These are phyloP conservation scores for Peniophora sp. DNA, from an alignment of 1,284 basidiomycete genomes.

Conservation along the genomic window DNA sequence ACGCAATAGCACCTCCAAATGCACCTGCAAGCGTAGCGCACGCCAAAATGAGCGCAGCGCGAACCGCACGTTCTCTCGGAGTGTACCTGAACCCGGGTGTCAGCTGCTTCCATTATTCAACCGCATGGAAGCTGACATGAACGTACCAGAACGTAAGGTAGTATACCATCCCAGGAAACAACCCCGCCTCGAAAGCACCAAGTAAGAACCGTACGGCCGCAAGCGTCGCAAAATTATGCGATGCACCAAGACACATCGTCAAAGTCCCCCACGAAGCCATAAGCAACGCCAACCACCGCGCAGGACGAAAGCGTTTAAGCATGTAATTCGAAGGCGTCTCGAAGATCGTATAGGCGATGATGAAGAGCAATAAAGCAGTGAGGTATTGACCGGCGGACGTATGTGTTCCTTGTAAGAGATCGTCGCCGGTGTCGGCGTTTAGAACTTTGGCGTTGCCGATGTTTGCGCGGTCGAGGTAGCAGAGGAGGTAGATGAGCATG, in stretches of 20 bases:
- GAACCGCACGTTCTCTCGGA: constrained; percentile 29
- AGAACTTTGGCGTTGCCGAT: constrained; percentile 31
- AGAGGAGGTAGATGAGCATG: constrained; percentile 28
- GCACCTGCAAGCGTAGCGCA: constrained; percentile 34
- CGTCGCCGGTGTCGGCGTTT: constrained; percentile 23
- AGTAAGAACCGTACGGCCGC: constrained; percentile 20
- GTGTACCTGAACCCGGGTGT: constrained; percentile 20
- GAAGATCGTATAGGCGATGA: constrained; percentile 28
- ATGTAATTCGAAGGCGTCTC: constrained; percentile 32
- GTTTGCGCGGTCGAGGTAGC: constrained; percentile 30
- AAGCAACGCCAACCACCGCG: constrained; percentile 26
- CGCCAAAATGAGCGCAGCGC: constrained; percentile 29
- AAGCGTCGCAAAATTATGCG: constrained; percentile 24
- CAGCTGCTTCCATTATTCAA: background rate
- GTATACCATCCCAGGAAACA: constrained; percentile 23
- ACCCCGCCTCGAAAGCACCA: constrained; percentile 23
- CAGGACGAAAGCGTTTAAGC: constrained; percentile 33
- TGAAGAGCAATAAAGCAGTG: constrained; percentile 30
- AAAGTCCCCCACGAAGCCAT: constrained; percentile 34
- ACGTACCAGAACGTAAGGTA: constrained; percentile 31
- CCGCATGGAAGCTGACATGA: background rate
- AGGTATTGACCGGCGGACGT: constrained; percentile 25
- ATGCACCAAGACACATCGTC: constrained; percentile 26
- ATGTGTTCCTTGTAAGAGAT: constrained; percentile 22
- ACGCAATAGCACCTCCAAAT: constrained; percentile 35